These are phyloP conservation scores for Daldinia concentrica DNA, from an alignment of 495 filamentous ascomycete genomes.

Conservation along the genomic window DNA sequence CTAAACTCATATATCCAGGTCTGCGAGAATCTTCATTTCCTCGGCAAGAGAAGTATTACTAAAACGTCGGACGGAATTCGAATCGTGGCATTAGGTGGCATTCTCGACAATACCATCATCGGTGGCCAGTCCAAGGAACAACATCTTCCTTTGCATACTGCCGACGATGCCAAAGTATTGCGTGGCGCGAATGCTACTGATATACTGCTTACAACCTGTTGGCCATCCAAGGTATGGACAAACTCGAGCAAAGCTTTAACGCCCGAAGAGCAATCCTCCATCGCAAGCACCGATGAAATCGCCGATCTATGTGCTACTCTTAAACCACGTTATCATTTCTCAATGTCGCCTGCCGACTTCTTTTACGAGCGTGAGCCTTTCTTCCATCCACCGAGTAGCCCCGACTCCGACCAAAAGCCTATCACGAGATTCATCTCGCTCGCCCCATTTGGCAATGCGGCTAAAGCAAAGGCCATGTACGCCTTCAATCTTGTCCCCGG, in stretches of 20 bases:
- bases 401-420: slow-evolving; percentile 54
- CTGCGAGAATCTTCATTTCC: slow-evolving; percentile 85
- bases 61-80: slow-evolving; percentile 91
- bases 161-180: slow-evolving; percentile 77
- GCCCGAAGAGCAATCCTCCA: slow-evolving; percentile 62
- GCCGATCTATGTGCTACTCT: slow-evolving; percentile 78
- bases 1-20: slow-evolving; percentile 56
- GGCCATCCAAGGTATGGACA: slow-evolving; percentile 76
- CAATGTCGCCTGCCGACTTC: slow-evolving; percentile 65
- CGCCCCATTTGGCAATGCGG: slow-evolving; percentile 74
- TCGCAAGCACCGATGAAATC: slow-evolving; percentile 59
- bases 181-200: slow-evolving; percentile 79
- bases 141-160: slow-evolving; percentile 72
- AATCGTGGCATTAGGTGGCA: slow-evolving; percentile 82
- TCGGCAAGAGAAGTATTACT: slow-evolving; percentile 82
- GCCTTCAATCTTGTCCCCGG: slow-evolving; percentile 81
- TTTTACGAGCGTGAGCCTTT: slow-evolving; percentile 95
- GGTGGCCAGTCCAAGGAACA: slow-evolving; percentile 67
- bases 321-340: slow-evolving; percentile 90
- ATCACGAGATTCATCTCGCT: slow-evolving; percentile 91
- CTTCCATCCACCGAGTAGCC: slow-evolving; percentile 64
- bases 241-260: slow-evolving; percentile 53
- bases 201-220: slow-evolving; percentile 84
- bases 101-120: slow-evolving; percentile 62
- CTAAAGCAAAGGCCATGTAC: slow-evolving; percentile 86